Conservation (phyloP, 768 basidiomycete species). For the Amanita rimosa region DNA sequence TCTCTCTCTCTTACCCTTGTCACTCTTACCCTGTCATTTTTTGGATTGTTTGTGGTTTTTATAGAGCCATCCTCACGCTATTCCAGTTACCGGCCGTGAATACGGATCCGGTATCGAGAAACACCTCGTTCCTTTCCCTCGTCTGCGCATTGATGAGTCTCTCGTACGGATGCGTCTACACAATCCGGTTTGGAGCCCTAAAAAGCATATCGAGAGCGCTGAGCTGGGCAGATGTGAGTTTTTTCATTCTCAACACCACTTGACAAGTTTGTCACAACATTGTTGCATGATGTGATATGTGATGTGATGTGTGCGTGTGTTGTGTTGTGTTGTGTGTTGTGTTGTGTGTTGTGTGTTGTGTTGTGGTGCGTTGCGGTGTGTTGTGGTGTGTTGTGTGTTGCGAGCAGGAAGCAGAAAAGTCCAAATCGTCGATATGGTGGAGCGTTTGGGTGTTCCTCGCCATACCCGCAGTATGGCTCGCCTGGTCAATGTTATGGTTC, state of each 20-base stretch:
- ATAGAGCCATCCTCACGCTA: slow-evolving; percentile 23
- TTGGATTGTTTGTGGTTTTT: no score
- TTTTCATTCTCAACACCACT: no score
- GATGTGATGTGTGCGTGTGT: no score
- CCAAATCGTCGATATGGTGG: slow-evolving; percentile 22
- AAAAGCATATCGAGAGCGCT: slow-evolving; percentile 49
- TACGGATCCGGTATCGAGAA: slow-evolving; percentile 42
- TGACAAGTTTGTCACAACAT: no score
- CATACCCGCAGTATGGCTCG: slow-evolving; percentile 59
- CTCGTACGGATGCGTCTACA: slow-evolving; percentile 54
- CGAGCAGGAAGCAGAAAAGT: slow-evolving; percentile 43
- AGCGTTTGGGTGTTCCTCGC: slow-evolving; percentile 25
- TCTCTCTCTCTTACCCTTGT: no score
- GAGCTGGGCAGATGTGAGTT: slow-evolving; percentile 56
- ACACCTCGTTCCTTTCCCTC: slow-evolving; percentile 44
- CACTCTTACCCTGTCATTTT: no score
- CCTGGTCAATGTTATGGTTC: slow-evolving; percentile 68
- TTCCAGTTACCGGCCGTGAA: slow-evolving; percentile 29
- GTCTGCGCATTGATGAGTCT: slow-evolving; percentile 52
- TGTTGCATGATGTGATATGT: no score
- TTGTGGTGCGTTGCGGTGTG: no score
- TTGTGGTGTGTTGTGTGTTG: no score
- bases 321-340: no score
- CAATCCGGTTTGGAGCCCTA: slow-evolving; percentile 55
- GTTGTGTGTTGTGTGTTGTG: no score